A percentile compares a stretch with the other conserved stretches of the same genome.
Evolutionary conservation across 2,329 filamentous ascomycete species (phyloP).

Genomic region (Sordariomycetes sp.): DNA sequence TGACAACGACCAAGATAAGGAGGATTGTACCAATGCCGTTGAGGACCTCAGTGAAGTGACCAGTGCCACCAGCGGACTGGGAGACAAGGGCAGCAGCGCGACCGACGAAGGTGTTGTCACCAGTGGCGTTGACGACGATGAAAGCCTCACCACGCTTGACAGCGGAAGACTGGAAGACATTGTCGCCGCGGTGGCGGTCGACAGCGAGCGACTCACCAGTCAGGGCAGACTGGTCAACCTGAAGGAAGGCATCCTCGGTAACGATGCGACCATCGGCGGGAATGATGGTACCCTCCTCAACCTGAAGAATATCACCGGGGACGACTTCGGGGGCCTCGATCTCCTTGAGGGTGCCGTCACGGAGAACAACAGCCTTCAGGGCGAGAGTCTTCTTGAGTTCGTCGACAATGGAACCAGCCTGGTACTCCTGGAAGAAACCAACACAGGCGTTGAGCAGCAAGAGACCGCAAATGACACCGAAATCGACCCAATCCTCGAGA

Average conservation of each 20-base stretch:
- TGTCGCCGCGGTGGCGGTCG: slow-evolving; percentile 76
- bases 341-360: slow-evolving; percentile 67
- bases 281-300: slow-evolving; percentile 89
- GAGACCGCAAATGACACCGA: slow-evolving; percentile 80
- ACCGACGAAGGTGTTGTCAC: slow-evolving; percentile 86
- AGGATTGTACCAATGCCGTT: slow-evolving; percentile 79
- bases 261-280: slow-evolving; percentile 82
- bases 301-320: slow-evolving; percentile 80
- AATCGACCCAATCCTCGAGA: slow-evolving; percentile 86
- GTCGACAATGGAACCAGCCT: slow-evolving; percentile 83
- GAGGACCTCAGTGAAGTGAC: slow-evolving; percentile 87
- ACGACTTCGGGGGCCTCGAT: slow-evolving; percentile 78
- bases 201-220: slow-evolving; percentile 88
- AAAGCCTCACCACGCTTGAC: slow-evolving; percentile 88
- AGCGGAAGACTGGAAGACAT: slow-evolving; percentile 75
- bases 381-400: slow-evolving; percentile 86
- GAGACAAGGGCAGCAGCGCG: slow-evolving; percentile 80
- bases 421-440: slow-evolving; percentile 83
- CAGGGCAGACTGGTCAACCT: slow-evolving; percentile 87
- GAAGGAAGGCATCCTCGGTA: slow-evolving; percentile 74
- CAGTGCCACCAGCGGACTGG: slow-evolving; percentile 61
- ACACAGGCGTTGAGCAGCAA: slow-evolving; percentile 77
- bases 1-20: slow-evolving; percentile 70
- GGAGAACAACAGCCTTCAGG: slow-evolving; percentile 78
- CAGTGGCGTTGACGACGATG: slow-evolving; percentile 72